phyloP scores from a whole-genome alignment of 1,284 basidiomycete species.

The Cryptococcus sp. region DNA sequence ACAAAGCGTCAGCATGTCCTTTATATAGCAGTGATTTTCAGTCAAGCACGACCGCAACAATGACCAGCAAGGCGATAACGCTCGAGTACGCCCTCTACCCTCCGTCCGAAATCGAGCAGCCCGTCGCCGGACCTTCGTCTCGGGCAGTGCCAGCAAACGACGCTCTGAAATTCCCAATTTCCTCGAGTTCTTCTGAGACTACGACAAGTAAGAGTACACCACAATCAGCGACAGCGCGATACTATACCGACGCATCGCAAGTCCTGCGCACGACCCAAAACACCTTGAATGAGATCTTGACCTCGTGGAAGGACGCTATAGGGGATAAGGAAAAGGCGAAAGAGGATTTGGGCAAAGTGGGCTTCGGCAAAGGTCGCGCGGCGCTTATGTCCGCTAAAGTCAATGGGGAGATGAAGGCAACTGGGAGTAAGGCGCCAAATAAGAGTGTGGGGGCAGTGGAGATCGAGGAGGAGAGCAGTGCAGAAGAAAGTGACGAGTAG shows the following conservation, averaged over 20 bases:
- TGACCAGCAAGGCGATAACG: constrained; percentile 12
- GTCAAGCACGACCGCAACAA: constrained; percentile 1
- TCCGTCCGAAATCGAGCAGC: constrained; percentile 14
- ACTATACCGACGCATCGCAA: constrained; percentile 23
- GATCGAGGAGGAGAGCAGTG: constrained; percentile 5
- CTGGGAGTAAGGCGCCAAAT: not conserved
- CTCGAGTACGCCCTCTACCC: constrained; percentile 26
- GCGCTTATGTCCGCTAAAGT: constrained; percentile 30
- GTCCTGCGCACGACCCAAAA: constrained; percentile 23
- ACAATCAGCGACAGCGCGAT: constrained; percentile 18
- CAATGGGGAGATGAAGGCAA: constrained; percentile 14
- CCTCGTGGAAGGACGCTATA: constrained; percentile 35
- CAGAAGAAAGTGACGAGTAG: constrained; percentile 9
- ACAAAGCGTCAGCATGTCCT: too few relatives aligned
- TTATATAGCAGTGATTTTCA: too few relatives aligned
- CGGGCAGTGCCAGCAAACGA: constrained; percentile 12
- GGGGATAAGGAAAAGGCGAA: constrained; percentile 36
- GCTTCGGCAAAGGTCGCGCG: constrained; percentile 32
- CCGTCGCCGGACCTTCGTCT: constrained; percentile 7
- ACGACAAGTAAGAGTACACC: not conserved
- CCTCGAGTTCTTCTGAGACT: not conserved
- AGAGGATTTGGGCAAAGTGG: constrained; percentile 30
- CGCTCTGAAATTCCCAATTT: constrained; percentile 6
- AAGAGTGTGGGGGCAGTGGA: not conserved
- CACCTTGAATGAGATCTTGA: constrained; percentile 26